Evolutionary conservation across 2,329 filamentous ascomycete species (phyloP).

Genomic region (Calcarisporium arbuscula): DNA sequence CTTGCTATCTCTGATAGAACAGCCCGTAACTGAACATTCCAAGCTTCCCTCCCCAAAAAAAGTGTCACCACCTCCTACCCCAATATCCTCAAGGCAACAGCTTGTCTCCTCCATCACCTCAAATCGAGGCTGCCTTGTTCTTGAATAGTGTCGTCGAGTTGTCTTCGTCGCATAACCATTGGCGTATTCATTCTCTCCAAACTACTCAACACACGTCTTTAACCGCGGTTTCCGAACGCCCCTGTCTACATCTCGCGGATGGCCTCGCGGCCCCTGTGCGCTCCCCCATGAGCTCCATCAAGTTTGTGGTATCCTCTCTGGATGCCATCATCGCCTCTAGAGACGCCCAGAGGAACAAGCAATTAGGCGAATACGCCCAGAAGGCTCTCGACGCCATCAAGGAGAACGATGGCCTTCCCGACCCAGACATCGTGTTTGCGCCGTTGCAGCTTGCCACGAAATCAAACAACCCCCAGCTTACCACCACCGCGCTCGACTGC

Average conservation of each 20-base stretch:
- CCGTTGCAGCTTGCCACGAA: constrained; percentile 87
- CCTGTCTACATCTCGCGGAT: constrained; percentile 39
- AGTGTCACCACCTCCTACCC: too few relatives aligned
- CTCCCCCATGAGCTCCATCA: constrained; percentile 80
- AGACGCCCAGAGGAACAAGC: constrained; percentile 81
- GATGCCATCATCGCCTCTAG: constrained; percentile 88
- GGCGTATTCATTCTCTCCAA: too few relatives aligned
- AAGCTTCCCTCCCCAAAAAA: too few relatives aligned
- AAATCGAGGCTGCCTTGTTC: too few relatives aligned
- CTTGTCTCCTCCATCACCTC: too few relatives aligned
- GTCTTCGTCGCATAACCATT: too few relatives aligned
- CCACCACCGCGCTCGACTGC: constrained; percentile 88
- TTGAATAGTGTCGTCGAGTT: too few relatives aligned
- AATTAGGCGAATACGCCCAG: constrained; percentile 74
- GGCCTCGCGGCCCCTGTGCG: constrained; percentile 33
- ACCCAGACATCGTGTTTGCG: constrained; percentile 86
- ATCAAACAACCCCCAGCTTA: constrained; percentile 75
- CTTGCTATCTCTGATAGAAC: too few relatives aligned
- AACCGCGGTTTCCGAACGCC: too few relatives aligned
- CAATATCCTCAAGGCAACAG: too few relatives aligned
- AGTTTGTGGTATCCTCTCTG: constrained; percentile 90
- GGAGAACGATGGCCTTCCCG: constrained; percentile 73
- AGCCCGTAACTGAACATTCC: too few relatives aligned
- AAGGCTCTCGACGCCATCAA: constrained; percentile 82
- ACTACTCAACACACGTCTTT: too few relatives aligned